Base-by-base conservation (phyloP, 805 yeast genomes). In the Yarrowia sp. region DNA sequence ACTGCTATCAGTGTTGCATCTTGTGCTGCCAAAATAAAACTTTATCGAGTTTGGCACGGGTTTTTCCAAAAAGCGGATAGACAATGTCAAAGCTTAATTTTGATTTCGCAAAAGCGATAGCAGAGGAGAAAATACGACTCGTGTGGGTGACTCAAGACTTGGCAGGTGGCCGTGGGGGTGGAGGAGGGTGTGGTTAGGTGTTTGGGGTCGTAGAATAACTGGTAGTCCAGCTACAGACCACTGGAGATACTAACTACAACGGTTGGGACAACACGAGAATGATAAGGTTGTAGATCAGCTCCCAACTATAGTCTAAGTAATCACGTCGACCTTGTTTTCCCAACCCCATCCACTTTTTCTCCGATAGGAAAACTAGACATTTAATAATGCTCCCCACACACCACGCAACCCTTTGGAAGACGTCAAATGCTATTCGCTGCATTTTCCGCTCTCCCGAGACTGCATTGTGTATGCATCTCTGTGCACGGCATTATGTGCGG, bases 401-500 rank as follows among this genome's bases (percentile, higher is more conserved):
- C 3, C 38, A 2, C 38, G 3, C 4, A 11, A 35, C 38, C 10
- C 13, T 35, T 35, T 10, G 38, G 10, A 35, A 11, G 13, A 35
- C 28, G 28, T 44, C 50, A 28, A 44, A 44, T 31, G 9, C 15
- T 28, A 36, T 14, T 22, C 13, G 6, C 10, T 10, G n/a, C 47
- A 1, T 43, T 9, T 8, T 13, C n/a, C 50, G 18, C 18, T 31
- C 50, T n/a, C 11, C 51, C 36, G 5, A 10, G 10, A 3, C 8
- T 48, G 55, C 55, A 18, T 48, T 3, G 41, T 3, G 13, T 2
- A 48, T 18, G 55, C 55, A 48, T 17, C 31, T 17, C n/a, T 4
- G 41, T 18, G 55, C 55, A 48, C 55, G 55, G 55, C 55, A 48
- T 48, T 48, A 35, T 35, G 55, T 48, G 41, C 41, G 55, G 55